phyloP scores from a whole-genome alignment of 2,329 filamentous ascomycete species.

The Apiospora marii region DNA sequence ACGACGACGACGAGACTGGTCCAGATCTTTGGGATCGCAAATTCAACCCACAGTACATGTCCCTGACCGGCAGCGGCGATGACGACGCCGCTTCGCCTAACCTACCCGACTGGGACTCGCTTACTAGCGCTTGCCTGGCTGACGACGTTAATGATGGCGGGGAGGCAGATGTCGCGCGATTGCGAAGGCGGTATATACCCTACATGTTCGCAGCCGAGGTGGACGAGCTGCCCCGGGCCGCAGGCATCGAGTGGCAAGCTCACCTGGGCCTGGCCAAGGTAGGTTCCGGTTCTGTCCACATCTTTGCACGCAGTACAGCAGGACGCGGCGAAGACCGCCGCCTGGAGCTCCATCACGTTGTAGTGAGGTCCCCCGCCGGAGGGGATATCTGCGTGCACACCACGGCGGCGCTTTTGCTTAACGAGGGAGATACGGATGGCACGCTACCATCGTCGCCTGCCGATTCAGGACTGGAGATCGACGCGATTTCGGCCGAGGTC shows the following conservation, averaged over 20 bases:
- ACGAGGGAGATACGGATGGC: not conserved
- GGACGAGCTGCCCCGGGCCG: conserved; percentile 75
- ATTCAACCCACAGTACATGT: conserved; percentile 61
- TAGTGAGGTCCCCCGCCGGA: conserved; percentile 30
- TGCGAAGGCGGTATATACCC: conserved; percentile 54
- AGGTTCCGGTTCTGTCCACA: conserved; percentile 34
- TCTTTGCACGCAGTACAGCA: not conserved
- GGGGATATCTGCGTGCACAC: not conserved
- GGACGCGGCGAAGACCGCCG: not conserved
- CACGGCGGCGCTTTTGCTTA: conserved; percentile 11
- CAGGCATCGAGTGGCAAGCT: conserved; percentile 84
- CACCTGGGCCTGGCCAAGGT: conserved; percentile 64
- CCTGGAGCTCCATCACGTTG: conserved; percentile 36
- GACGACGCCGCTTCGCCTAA: conserved; percentile 38
- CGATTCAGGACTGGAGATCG: not conserved
- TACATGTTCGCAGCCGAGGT: conserved; percentile 81
- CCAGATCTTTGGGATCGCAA: conserved; percentile 75
- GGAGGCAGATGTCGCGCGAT: conserved; percentile 32
- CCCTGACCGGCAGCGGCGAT: conserved; percentile 44
- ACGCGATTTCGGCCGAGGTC: not conserved
- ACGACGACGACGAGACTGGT: conserved; percentile 56
- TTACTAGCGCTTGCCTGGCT: conserved; percentile 40
- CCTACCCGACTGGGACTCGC: conserved; percentile 60
- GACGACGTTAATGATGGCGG: conserved; percentile 45
- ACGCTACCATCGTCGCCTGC: not conserved